Evolutionary conservation across 352 stramenopile species (phyloP), one percentile per base, ranked within the genome.

Genomic region (Elongisporangium prolatum): DNA sequence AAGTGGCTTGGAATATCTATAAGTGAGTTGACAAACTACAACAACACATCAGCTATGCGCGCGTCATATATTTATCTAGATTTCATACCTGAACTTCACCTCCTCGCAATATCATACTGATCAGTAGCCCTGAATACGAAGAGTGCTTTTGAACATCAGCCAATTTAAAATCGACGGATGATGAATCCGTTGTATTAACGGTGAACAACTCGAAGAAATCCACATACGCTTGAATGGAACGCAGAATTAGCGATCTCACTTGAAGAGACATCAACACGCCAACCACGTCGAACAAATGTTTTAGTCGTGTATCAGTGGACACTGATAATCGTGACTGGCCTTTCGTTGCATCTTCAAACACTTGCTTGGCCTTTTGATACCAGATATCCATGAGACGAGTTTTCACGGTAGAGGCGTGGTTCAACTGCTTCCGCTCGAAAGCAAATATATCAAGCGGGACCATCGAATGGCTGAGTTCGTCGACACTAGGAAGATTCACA

Each of bases 231-330:
- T 72, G 56, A 18, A 91, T 80, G 0, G 84, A 91, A 37, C 82
- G 83, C 48, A 85, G 65, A 14, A 91, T 64, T 5, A 93, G 67
- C 10, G 77, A 73, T 2, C 82, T 76, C 10, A 91, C 66, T 58
- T 93, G 84, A 0, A 91, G 60, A 17, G 80, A 89, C 84, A 93
- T 93, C 37, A 91, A 65, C 44, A 72, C 74, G 0, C 68, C 74
- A n/a, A 91, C 67, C 0, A 75, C 70, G 48, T 89, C 76, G 18
- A 93, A 84, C 17, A 89, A 52, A 34, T 88, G 84, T 8, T 69
- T 71, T 34, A 74, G 44, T 0, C 72, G 59, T 14, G 54, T 61
- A 20, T 68, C 52, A 28, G 63, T 44, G 1, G 11, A 44, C 4
- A 17, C 34, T 3, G 34, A 44, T 44, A 44, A 9, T 44, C 34